Conservation (phyloP, 495 filamentous ascomycete species). For the Pyrenula massariospora region DNA sequence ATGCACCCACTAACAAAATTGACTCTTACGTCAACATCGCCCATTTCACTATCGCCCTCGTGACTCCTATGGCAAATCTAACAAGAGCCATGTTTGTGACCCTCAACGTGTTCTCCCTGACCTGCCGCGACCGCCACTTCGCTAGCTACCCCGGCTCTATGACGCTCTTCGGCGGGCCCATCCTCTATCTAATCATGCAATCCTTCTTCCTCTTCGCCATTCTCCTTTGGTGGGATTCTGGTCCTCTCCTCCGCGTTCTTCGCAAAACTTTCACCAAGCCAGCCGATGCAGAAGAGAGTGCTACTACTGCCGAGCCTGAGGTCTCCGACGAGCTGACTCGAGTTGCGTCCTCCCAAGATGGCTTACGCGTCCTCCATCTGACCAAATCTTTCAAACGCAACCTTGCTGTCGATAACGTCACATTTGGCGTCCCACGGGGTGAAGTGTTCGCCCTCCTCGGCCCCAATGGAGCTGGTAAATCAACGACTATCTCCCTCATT, state of each 20-base stretch:
- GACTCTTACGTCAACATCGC: conserved; percentile 46
- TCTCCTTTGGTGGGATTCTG: conserved; percentile 63
- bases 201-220: conserved; percentile 50
- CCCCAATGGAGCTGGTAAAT: conserved; percentile 83
- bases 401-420: conserved; percentile 69
- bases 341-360: conserved; percentile 41
- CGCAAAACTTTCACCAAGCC: conserved; percentile 15
- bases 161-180: conserved; percentile 64
- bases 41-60: conserved; percentile 54
- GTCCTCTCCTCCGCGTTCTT: conserved; percentile 36
- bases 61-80: conserved; percentile 60
- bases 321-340: conserved; percentile 33
- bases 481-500: conserved; percentile 72
- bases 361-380: conserved; percentile 62
- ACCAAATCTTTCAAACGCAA: conserved; percentile 61
- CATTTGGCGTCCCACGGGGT: conserved; percentile 63
- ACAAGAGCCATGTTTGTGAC: conserved; percentile 57
- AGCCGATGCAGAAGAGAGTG: conserved; percentile 25
- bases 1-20: conserved; percentile 46
- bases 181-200: conserved; percentile 64
- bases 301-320: conserved; percentile 24
- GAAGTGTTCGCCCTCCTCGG: conserved; percentile 80
- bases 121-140: conserved; percentile 49
- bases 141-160: conserved; percentile 60
- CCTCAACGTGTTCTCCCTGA: conserved; percentile 65